Base-by-base conservation (phyloP, 2,329 filamentous ascomycete species). In the Trichophyton rubrum region DNA sequence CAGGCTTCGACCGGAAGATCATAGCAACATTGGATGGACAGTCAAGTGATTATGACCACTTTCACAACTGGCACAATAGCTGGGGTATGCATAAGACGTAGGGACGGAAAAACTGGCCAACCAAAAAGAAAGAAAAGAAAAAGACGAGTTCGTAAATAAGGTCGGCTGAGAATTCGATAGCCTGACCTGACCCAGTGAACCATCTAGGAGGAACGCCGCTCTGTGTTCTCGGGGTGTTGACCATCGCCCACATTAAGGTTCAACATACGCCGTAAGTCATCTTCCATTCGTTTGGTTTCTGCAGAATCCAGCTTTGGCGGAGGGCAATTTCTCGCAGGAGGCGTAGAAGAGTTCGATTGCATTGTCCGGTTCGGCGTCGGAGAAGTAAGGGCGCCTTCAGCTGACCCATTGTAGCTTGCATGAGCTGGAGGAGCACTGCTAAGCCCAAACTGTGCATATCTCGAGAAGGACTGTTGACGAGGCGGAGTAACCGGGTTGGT, bases 211-310 rank as follows among this genome's bases (percentile, higher is more conserved):
- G 68, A 66, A 38, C 69, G 71, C 61, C 72, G 74, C 53, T 71
- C 71, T 22, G 73, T 67, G 22, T 68, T 67, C 59, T 64, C 69
- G 3, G 68, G 62, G 41, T 67, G 64, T 57, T 72, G 66, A 22
- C 67, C 66, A 24, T 68, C 60, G 27, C 51, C 27, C 43, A 68
- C 68, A 66, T 74, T 71, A 59, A 79, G 68, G 61, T 79, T 79
- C 67, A 79, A 64, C 35, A 79, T 76, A 33, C 75, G 71, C 33
- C 76, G 73, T 59, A 79, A 66, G 67, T 79, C 75, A 67, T 78
- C 76, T 64, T 79, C 77, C 66, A 79, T 75, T 59, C 74, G 70
- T 65, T 75, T 75, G 3, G 74, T 74, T 62, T 76, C 75, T 27
- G 70, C 55, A 27, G 70, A 65, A 49, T 68, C 67, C 7, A 66